Percentiles rank a stretch among this genome's conserved stretches.
Evolutionary conservation across 352 stramenopile species (phyloP).

Genomic region (Globisporangium megalacanthum): DNA sequence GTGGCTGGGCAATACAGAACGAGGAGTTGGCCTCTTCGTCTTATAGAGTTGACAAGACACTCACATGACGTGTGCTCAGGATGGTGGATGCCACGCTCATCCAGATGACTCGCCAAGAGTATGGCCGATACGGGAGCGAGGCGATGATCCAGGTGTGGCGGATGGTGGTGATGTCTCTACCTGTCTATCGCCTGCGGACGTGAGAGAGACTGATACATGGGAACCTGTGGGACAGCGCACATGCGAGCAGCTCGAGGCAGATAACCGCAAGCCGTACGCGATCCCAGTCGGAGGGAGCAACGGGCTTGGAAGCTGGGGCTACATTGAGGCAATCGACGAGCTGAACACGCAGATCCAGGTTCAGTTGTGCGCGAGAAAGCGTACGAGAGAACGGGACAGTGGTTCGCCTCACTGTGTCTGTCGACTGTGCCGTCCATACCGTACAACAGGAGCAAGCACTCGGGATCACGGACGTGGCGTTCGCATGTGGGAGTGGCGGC

Average conservation of each 20-base stretch:
- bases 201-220: not conserved
- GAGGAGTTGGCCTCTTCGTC: too few species aligned
- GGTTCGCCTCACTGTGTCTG: not conserved
- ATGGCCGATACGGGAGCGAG: conserved; percentile 70
- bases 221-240: conserved; percentile 25
- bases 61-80: conserved; percentile 14
- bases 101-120: conserved; percentile 78
- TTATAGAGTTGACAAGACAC: not conserved
- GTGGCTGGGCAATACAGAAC: conserved; percentile 43
- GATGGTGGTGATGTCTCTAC: not conserved
- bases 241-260: conserved; percentile 45
- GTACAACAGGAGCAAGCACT: conserved; percentile 33
- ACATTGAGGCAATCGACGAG: conserved; percentile 91
- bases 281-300: conserved; percentile 90
- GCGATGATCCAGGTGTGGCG: conserved; percentile 67
- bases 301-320: conserved; percentile 91
- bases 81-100: conserved; percentile 71
- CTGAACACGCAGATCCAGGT: conserved; percentile 68
- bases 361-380: too few species aligned
- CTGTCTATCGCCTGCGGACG: not conserved
- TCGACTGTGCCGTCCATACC: too few species aligned
- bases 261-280: conserved; percentile 66
- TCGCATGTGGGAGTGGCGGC: conserved; percentile 79
- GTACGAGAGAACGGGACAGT: too few species aligned
- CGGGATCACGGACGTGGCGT: conserved; percentile 72